These are phyloP conservation scores for Cercospora sesami DNA, from an alignment of 2,329 filamentous ascomycete species.

Conservation along the genomic window DNA sequence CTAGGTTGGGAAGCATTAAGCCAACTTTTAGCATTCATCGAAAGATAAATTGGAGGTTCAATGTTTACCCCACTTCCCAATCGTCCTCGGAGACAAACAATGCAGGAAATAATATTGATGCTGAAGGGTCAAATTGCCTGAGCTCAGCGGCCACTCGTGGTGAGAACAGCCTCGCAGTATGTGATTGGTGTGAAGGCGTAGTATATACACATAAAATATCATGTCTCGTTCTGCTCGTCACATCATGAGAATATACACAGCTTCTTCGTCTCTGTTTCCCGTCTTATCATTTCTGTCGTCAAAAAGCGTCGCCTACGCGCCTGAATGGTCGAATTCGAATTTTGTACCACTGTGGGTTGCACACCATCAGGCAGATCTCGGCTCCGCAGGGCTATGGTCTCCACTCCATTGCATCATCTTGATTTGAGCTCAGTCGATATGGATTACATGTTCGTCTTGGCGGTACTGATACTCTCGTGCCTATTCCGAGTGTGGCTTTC, in stretches of 20 bases:
- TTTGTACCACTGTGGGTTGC: background rate
- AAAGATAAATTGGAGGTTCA: background rate
- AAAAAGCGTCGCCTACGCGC: background rate
- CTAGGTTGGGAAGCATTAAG: background rate
- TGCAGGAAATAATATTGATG: background rate
- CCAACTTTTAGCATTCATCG: background rate
- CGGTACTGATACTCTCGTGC: background rate
- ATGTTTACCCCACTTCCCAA: background rate
- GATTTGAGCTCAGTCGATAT: background rate
- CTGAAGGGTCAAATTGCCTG: background rate
- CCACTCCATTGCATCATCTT: background rate
- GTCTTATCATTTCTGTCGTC: background rate
- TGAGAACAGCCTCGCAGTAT: background rate
- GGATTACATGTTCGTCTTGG: background rate
- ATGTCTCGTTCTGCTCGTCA: background rate
- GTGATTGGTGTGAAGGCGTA: background rate
- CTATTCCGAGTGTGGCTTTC: background rate
- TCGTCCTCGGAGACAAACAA: background rate
- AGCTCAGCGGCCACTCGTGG: background rate
- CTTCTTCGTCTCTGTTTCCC: background rate
- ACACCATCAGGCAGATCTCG: background rate
- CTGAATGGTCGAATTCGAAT: background rate
- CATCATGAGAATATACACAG: background rate
- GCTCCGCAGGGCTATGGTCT: background rate
- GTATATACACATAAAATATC: background rate